Evolutionary conservation across 805 yeast genomes (phyloP).

Genomic region (Teunomyces aglyptinius): DNA sequence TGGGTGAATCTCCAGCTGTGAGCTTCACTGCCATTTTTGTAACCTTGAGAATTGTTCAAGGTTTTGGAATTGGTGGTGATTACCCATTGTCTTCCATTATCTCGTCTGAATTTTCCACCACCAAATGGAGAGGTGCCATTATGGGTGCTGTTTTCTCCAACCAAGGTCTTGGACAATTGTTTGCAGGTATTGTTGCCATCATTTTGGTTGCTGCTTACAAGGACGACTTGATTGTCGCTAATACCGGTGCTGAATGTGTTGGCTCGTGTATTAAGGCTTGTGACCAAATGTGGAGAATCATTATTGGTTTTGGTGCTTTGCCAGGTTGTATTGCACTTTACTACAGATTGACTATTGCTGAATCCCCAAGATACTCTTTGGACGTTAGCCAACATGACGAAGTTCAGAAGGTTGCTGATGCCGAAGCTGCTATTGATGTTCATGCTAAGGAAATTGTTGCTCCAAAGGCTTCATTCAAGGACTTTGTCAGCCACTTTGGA

Average conservation of each 20-base stretch:
- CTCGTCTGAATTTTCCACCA: conserved; percentile 88
- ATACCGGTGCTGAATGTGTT: conserved; percentile 59
- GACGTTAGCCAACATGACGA: conserved; percentile 66
- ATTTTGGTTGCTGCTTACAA: conserved; percentile 77
- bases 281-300: conserved; percentile 93
- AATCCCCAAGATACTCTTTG: conserved; percentile 87
- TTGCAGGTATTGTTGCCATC: conserved; percentile 82
- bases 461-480: conserved; percentile 78
- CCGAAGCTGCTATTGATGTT: conserved; percentile 42
- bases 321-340: conserved; percentile 84
- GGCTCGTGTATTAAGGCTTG: conserved; percentile 69
- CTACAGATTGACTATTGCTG: conserved; percentile 92
- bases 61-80: conserved; percentile 98
- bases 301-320: conserved; percentile 85
- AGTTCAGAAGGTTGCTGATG: conserved; percentile 52
- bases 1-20: conserved; percentile 71
- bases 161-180: conserved; percentile 94
- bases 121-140: conserved; percentile 97
- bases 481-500: conserved; percentile 69
- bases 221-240: conserved; percentile 50
- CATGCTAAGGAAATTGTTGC: conserved; percentile 45
- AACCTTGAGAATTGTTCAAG: conserved; percentile 82
- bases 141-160: conserved; percentile 96
- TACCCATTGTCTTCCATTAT: conserved; percentile 92
- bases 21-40: conserved; percentile 71